phyloP scores from a whole-genome alignment of 129 eudicot species.

The Pulicaria dysenterica region DNA sequence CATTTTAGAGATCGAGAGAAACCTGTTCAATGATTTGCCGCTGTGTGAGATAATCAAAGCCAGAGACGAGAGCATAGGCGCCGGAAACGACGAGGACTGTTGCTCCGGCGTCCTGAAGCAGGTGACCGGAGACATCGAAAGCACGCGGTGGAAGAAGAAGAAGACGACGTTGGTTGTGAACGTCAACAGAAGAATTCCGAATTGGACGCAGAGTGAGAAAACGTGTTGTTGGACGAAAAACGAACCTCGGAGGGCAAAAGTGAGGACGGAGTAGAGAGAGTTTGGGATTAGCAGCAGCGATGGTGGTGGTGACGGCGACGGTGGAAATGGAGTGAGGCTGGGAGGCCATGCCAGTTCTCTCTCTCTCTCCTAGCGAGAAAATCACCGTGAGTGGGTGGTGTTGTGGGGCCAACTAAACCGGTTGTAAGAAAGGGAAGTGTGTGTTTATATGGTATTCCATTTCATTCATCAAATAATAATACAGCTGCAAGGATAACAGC shows the following conservation, averaged over 20 bases:
- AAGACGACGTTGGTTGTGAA: conserved; percentile 25
- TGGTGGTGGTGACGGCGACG: conserved; percentile 12
- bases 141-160: conserved; percentile 28
- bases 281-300: neutral
- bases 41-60: conserved; percentile 66
- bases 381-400: neutral
- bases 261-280: conserved; percentile 19
- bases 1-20: conserved; percentile 19
- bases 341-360: conserved; percentile 17
- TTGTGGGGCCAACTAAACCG: conserved; percentile 10
- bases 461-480: too few relatives aligned
- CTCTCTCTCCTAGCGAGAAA: too few relatives aligned
- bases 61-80: conserved; percentile 69
- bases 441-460: too few relatives aligned
- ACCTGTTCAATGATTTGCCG: conserved; percentile 77
- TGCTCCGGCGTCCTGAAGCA: conserved; percentile 77
- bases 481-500: too few relatives aligned
- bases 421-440: neutral
- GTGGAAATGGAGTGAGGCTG: neutral
- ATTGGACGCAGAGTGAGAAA: neutral
- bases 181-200: neutral
- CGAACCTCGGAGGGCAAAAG: neutral
- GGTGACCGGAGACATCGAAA: conserved; percentile 27
- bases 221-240: conserved; percentile 1
- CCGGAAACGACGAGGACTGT: conserved; percentile 58